Percentiles rank a stretch among this genome's conserved stretches.
Conservation (phyloP, 2,329 filamentous ascomycete species). For the Lecanoromycetidae sp. region DNA sequence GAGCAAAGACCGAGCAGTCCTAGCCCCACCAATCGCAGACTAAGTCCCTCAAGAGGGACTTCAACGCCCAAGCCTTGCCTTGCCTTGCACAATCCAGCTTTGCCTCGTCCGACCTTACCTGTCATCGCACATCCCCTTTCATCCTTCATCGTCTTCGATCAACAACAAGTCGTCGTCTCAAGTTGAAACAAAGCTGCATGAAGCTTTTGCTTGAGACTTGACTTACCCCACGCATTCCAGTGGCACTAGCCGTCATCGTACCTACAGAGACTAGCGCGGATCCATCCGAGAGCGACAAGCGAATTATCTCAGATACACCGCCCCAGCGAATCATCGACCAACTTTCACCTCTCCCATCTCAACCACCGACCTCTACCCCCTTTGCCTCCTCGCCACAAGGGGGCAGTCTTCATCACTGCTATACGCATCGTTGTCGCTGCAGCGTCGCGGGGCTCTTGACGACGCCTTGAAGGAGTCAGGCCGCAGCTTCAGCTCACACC, state of each 20-base stretch:
- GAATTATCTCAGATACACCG: slow-evolving; percentile 16
- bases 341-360: slow-evolving; percentile 7
- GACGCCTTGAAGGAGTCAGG: not conserved
- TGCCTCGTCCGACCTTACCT: not conserved
- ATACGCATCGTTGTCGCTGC: not conserved
- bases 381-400: not conserved
- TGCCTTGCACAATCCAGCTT: not conserved
- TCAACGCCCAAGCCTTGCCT: slow-evolving; percentile 1
- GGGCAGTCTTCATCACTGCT: slow-evolving; percentile 5
- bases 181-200: not conserved
- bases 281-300: slow-evolving; percentile 14
- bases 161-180: not conserved
- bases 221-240: slow-evolving; percentile 8
- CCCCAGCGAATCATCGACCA: slow-evolving; percentile 12
- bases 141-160: not conserved
- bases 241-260: slow-evolving; percentile 14
- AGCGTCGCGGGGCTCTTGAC: not conserved
- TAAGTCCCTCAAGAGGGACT: not conserved
- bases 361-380: not conserved
- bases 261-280: slow-evolving; percentile 13
- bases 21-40: slow-evolving; percentile 3
- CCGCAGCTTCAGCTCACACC: slow-evolving; percentile 5
- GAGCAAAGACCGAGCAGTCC: not conserved
- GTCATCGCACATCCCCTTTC: not conserved
- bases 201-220: not conserved